Conservation (phyloP, 345 rosid species). For the Eucalyptus marginata region DNA sequence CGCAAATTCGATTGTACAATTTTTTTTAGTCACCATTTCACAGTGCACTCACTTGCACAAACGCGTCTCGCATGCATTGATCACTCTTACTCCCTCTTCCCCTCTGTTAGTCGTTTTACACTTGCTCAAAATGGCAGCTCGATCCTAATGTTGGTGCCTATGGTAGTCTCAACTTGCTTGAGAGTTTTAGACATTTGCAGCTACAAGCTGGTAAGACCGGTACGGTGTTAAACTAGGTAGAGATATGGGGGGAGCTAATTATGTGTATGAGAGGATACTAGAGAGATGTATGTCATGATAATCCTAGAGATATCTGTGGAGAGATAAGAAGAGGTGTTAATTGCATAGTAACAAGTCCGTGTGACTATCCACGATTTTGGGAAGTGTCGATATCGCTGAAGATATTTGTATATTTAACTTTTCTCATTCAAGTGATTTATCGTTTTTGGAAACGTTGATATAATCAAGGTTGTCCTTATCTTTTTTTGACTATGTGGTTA, state of each 20-base stretch:
- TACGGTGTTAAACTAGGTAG: too few relatives aligned
- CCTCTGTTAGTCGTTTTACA: too few relatives aligned
- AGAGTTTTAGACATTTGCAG: too few relatives aligned
- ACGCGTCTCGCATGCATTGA: too few relatives aligned
- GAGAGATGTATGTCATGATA: background rate
- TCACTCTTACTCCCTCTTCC: too few relatives aligned
- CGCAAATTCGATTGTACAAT: too few relatives aligned
- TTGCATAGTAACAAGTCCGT: background rate
- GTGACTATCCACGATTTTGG: background rate
- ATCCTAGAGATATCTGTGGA: background rate
- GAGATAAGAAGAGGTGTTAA: background rate
- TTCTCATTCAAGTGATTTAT: background rate
- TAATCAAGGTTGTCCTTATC: background rate
- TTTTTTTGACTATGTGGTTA: background rate
- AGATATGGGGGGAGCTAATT: background rate
- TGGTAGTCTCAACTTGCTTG: too few relatives aligned
- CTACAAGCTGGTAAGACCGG: too few relatives aligned
- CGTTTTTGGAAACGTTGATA: background rate
- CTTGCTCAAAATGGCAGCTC: too few relatives aligned
- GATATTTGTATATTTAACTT: background rate
- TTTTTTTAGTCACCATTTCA: too few relatives aligned
- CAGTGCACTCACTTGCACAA: too few relatives aligned
- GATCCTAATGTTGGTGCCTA: too few relatives aligned
- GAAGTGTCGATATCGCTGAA: background rate
- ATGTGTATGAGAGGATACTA: background rate